Conservation (phyloP, 164 flowering plant species). For the Stephania japonica region DNA sequence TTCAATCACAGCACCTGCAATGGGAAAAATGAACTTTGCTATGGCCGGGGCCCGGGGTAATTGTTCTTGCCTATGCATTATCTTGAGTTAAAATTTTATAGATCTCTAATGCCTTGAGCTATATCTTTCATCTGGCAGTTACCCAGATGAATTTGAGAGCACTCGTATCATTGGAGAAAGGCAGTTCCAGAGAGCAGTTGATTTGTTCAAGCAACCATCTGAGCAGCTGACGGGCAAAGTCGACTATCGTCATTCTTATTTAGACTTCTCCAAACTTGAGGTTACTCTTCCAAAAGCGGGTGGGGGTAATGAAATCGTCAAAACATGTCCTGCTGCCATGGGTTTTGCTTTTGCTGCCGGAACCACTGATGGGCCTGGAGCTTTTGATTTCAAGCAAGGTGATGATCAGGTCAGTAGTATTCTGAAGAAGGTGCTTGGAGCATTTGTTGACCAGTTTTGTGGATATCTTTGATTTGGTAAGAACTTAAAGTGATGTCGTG, state of each 20-base stretch:
- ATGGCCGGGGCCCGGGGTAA: constrained; percentile 99
- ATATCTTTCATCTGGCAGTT: constrained; percentile 34
- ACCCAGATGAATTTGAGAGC: constrained; percentile 97
- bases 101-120: background rate
- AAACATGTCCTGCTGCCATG: constrained; percentile 98
- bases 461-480: background rate
- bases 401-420: constrained; percentile 54
- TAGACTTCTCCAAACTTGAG: constrained; percentile 81
- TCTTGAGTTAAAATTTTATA: background rate
- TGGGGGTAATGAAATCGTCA: constrained; percentile 53
- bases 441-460: background rate
- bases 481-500: background rate
- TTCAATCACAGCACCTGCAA: constrained; percentile 98
- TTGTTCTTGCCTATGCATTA: constrained; percentile 2
- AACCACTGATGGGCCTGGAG: constrained; percentile 99
- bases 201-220: constrained; percentile 69
- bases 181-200: constrained; percentile 77
- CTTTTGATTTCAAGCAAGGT: constrained; percentile 97
- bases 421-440: background rate
- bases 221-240: constrained; percentile 79
- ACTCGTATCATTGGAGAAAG: constrained; percentile 90
- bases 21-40: constrained; percentile 93
- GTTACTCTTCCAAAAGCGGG: constrained; percentile 55
- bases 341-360: constrained; percentile 99
- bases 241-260: constrained; percentile 63